Conservation (phyloP, 129 eudicot species). For the Smallanthus sonchifolius region DNA sequence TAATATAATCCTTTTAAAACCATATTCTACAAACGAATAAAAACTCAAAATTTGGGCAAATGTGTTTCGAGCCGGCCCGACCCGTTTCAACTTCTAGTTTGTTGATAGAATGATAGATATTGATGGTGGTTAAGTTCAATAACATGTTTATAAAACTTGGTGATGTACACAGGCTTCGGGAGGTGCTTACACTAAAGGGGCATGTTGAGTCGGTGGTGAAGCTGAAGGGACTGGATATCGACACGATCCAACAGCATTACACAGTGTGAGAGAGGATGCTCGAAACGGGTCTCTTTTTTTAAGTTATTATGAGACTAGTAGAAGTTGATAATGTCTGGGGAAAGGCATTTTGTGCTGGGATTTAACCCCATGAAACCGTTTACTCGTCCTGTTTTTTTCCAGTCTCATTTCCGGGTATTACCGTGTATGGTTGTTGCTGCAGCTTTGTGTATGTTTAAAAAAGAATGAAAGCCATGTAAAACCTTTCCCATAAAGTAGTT, state of each 20-base stretch:
- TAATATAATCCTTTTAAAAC: neutral
- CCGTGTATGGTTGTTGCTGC: slow-evolving; percentile 19
- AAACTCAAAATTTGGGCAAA: neutral
- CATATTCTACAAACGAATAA: neutral
- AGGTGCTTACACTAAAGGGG: slow-evolving; percentile 90
- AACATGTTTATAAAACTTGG: neutral
- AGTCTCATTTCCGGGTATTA: slow-evolving; percentile 6
- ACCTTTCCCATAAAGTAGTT: slow-evolving; percentile 16
- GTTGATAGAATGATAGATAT: neutral
- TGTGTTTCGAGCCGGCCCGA: neutral
- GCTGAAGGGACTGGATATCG: slow-evolving; percentile 90
- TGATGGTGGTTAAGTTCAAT: neutral
- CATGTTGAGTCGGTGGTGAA: slow-evolving; percentile 98
- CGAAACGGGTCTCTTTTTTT: slow-evolving; percentile 5
- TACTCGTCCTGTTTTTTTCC: slow-evolving; percentile 19
- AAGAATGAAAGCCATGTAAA: slow-evolving; percentile 27
- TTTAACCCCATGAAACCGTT: slow-evolving; percentile 26
- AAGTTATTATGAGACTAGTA: slow-evolving; percentile 32
- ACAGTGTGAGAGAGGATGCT: slow-evolving; percentile 51
- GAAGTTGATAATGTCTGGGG: slow-evolving; percentile 32
- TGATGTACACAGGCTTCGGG: slow-evolving; percentile 62
- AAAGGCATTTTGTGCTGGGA: slow-evolving; percentile 29
- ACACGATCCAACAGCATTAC: slow-evolving; percentile 87
- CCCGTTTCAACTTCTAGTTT: neutral
- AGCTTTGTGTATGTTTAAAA: slow-evolving; percentile 16